Percentiles rank a stretch among this genome's conserved stretches.
Conservation (phyloP, 1,139 yeast genomes). For the Yamadazyma taylorii region DNA sequence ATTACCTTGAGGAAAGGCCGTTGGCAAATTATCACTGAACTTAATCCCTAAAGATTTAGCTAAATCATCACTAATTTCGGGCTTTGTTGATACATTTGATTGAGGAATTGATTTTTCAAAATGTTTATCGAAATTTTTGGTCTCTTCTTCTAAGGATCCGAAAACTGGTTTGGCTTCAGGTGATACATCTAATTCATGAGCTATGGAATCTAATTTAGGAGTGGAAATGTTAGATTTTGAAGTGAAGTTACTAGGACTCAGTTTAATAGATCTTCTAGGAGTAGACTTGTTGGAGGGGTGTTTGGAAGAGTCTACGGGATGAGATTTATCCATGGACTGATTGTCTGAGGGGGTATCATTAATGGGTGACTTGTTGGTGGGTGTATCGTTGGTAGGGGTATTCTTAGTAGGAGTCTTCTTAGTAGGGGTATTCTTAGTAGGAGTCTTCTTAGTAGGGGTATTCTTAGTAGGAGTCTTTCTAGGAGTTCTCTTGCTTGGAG, state of each 20-base stretch:
- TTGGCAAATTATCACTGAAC: constrained; percentile 22
- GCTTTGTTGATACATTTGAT: background rate
- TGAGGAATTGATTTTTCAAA: constrained; percentile 11
- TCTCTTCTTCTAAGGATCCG: constrained; percentile 24
- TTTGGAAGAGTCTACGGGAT: background rate
- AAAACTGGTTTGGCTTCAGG: constrained; percentile 8
- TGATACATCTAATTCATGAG: constrained; percentile 3
- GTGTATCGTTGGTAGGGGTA: constrained; percentile 3
- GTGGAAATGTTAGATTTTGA: constrained; percentile 5
- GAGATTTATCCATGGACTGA: background rate
- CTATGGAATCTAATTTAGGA: constrained; percentile 8
- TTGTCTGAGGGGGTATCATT: constrained; percentile 1
- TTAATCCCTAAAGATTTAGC: constrained; percentile 32
- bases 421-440: background rate
- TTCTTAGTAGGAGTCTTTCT: constrained; percentile 1
- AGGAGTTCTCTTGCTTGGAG: background rate
- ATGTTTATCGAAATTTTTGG: constrained; percentile 23
- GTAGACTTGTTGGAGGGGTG: constrained; percentile 2
- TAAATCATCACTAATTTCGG: constrained; percentile 12
- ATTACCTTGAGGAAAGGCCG: background rate
- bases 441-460: background rate
- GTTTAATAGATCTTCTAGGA: constrained; percentile 5
- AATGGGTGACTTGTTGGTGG: constrained; percentile 2
- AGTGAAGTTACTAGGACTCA: constrained; percentile 3
- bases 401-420: constrained; percentile 5